Conservation (phyloP, 176 grass and related monocot genomes). For the Eragrostis curvula region DNA sequence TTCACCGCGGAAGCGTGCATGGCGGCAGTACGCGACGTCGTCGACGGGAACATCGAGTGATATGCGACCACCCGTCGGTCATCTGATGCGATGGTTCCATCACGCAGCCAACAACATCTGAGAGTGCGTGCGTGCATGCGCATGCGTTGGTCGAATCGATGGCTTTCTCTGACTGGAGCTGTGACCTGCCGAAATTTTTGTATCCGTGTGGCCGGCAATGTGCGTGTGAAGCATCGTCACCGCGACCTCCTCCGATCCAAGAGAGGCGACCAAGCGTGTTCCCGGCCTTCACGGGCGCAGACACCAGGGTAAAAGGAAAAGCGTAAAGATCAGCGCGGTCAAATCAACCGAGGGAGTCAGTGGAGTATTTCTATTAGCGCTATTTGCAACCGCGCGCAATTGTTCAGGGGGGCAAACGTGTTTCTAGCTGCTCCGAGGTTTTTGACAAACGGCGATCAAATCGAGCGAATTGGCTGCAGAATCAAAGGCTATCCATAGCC, state of each 20-base stretch:
- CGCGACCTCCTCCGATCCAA: constrained; percentile 10
- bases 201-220: not conserved
- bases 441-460: not conserved
- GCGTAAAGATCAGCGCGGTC: not conserved
- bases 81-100: constrained; percentile 49
- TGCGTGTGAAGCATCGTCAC: not conserved
- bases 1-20: constrained; percentile 29
- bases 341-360: not conserved
- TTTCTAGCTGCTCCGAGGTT: constrained; percentile 16
- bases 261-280: not conserved
- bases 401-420: not conserved
- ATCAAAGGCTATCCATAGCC: not conserved
- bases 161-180: constrained; percentile 33
- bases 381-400: not conserved
- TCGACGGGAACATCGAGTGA: constrained; percentile 19
- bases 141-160: constrained; percentile 45
- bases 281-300: not conserved
- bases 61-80: not conserved
- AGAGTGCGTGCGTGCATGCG: constrained; percentile 44
- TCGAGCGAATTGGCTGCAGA: not conserved
- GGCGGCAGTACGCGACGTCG: constrained; percentile 13
- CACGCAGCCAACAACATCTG: not conserved
- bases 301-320: not conserved
- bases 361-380: not conserved
- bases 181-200: not conserved